phyloP scores from a whole-genome alignment of 2,329 filamentous ascomycete genomes.

The Knoxdaviesia proteae region DNA sequence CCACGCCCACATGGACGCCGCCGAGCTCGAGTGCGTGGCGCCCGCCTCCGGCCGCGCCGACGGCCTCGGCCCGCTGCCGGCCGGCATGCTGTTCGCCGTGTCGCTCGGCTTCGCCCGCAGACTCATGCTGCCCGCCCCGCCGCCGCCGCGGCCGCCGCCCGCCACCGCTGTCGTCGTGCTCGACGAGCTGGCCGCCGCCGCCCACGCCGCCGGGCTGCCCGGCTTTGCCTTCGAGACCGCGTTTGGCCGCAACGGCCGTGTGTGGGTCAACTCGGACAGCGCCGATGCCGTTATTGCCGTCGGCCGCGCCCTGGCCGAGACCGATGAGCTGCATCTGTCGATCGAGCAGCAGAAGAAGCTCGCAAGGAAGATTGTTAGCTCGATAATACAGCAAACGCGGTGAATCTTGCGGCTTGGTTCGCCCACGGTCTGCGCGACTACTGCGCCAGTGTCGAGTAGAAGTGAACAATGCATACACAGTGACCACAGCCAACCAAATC shows the following conservation, averaged over 20 bases:
- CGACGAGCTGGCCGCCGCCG: slow-evolving; percentile 51
- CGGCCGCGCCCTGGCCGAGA: slow-evolving; percentile 55
- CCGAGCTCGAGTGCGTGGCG: slow-evolving; percentile 74
- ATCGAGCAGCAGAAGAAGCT: slow-evolving; percentile 50
- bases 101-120: slow-evolving; percentile 66
- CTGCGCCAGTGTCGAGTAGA: too few relatives aligned
- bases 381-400: not conserved
- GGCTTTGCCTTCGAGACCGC: slow-evolving; percentile 84
- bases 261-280: slow-evolving; percentile 75
- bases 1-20: slow-evolving; percentile 61
- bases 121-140: slow-evolving; percentile 35
- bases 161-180: slow-evolving; percentile 41
- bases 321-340: slow-evolving; percentile 46
- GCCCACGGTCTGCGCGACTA: too few relatives aligned
- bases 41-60: slow-evolving; percentile 72
- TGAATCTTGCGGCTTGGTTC: not conserved
- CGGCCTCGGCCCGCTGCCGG: slow-evolving; percentile 62
- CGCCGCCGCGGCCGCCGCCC: too few relatives aligned
- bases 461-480: too few relatives aligned
- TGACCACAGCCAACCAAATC: too few relatives aligned
- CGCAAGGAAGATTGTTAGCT: slow-evolving; percentile 37
- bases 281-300: slow-evolving; percentile 55
- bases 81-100: slow-evolving; percentile 71
- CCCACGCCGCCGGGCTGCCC: too few relatives aligned
- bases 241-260: slow-evolving; percentile 73